phyloP scores from a whole-genome alignment of 176 grass and related monocot species.

The Musa acuminata region DNA sequence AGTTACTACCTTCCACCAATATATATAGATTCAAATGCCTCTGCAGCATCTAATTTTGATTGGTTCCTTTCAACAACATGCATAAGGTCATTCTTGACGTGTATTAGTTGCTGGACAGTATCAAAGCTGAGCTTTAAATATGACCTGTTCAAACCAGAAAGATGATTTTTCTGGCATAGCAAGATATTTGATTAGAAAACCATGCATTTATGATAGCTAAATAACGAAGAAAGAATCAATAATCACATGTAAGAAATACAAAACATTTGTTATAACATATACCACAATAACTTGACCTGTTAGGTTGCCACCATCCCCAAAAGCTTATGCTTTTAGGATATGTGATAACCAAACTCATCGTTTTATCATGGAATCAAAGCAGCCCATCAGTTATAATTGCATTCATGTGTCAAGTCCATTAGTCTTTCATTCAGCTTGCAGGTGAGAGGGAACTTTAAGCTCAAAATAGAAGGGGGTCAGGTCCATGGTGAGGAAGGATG shows the following conservation, averaged over 20 bases:
- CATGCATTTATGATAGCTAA: not conserved
- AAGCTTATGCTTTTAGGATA: not conserved
- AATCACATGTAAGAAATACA: no score
- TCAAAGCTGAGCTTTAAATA: constrained; percentile 92
- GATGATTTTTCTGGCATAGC: constrained; percentile 88
- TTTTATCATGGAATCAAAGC: not conserved
- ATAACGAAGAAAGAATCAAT: not conserved
- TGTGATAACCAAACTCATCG: not conserved
- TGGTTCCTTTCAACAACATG: constrained; percentile 85
- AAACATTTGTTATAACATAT: not conserved
- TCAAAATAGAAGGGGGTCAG: no score
- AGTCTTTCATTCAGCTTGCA: not conserved
- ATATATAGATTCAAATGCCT: constrained; percentile 93
- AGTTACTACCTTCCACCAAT: constrained; percentile 55
- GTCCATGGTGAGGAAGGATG: no score
- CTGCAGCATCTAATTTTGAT: constrained; percentile 54
- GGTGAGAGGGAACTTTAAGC: not conserved
- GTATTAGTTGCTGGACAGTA: constrained; percentile 86
- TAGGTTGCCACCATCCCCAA: not conserved
- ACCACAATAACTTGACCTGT: not conserved
- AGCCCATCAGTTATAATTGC: not conserved
- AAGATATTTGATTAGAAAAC: constrained; percentile 2
- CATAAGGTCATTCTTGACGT: constrained; percentile 74
- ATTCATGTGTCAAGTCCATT: not conserved
- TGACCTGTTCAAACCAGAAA: constrained; percentile 76